A percentile compares a stretch with the other conserved stretches of the same genome.
These are phyloP conservation scores for Forsythia viridissima DNA, from an alignment of 257 asterid species.

Conservation along the genomic window DNA sequence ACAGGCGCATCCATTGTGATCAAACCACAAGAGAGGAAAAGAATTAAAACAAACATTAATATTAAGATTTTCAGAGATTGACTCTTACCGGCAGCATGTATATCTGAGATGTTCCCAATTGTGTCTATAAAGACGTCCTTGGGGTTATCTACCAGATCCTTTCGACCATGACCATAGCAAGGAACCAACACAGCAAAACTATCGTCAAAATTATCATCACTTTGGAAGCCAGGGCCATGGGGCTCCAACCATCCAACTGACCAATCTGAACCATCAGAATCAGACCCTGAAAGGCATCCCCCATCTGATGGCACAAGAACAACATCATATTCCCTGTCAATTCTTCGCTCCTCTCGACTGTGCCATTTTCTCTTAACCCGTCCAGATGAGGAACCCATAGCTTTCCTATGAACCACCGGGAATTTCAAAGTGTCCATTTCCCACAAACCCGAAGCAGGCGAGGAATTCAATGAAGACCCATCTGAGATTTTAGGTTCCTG, in stretches of 20 bases:
- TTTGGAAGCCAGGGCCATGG: slow-evolving; percentile 42
- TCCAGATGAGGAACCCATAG: slow-evolving; percentile 36
- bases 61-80: neutral
- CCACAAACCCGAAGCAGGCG: slow-evolving; percentile 36
- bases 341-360: slow-evolving; percentile 46
- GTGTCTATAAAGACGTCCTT: slow-evolving; percentile 27
- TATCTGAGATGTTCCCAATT: slow-evolving; percentile 34
- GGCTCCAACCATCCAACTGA: slow-evolving; percentile 62
- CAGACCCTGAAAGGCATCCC: slow-evolving; percentile 56
- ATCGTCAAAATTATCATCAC: slow-evolving; percentile 38
- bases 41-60: neutral
- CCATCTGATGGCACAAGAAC: slow-evolving; percentile 58
- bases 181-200: slow-evolving; percentile 58
- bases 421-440: slow-evolving; percentile 44
- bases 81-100: slow-evolving; percentile 38
- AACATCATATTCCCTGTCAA: slow-evolving; percentile 48
- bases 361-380: slow-evolving; percentile 40
- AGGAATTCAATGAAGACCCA: slow-evolving; percentile 31
- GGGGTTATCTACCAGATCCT: slow-evolving; percentile 26
- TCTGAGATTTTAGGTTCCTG: slow-evolving; percentile 31
- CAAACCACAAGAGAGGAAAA: neutral
- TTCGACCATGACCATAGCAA: slow-evolving; percentile 42
- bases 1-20: neutral
- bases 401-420: slow-evolving; percentile 29
- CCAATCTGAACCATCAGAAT: slow-evolving; percentile 58